Evolutionary conservation across 2,329 filamentous ascomycete species (phyloP), one percentile per base, ranked within the genome.

Genomic region (Trichoderma asperellum): DNA sequence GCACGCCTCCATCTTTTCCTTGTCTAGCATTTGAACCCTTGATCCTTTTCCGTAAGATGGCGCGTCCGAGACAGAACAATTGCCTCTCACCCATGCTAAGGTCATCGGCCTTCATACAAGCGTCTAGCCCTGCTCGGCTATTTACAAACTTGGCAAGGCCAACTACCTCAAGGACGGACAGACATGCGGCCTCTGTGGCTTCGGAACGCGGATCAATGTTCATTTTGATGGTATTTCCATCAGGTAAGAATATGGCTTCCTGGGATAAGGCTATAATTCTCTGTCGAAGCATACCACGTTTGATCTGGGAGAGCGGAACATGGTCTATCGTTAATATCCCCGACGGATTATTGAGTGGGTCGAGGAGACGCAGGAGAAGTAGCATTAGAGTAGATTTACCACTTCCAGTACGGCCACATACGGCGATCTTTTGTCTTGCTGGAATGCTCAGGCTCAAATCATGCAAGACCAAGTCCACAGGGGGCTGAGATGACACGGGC

Each of bases 51-150:
- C 83, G 78, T n/a, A 90, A 75, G 29, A 90, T 79, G 0, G 87
- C 88, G 2, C 88, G 78, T 2, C 85, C 88, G 4, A 91, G 81
- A 73, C 84, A 87, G 73, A 91, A 88, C 0, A 91, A 81, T 74
- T 91, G 89, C 69, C 83, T 83, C 75, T 91, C 88, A 0, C 89
- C 89, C 58, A 84, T 82, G 11, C 82, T 85, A 5, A 88, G 78
- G 62, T 80, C 78, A 8, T 84, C 79, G 1, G 81, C 76, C n/a
- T 34, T 34, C 32, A 34, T 34, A 8, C 8, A 4, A 34, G 32
- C 32, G 32, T 34, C 32, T 8, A 34, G 32, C 32, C 32, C 32
- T 34, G 4, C 32, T 34, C 8, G 32, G 32, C 32, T 8, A 8
- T 8, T 34, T 34, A 34, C 32, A 34, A 34, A 34, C 32, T 34